phyloP scores from a whole-genome alignment of 495 filamentous ascomycete genomes.

The Xylaria nigripes region DNA sequence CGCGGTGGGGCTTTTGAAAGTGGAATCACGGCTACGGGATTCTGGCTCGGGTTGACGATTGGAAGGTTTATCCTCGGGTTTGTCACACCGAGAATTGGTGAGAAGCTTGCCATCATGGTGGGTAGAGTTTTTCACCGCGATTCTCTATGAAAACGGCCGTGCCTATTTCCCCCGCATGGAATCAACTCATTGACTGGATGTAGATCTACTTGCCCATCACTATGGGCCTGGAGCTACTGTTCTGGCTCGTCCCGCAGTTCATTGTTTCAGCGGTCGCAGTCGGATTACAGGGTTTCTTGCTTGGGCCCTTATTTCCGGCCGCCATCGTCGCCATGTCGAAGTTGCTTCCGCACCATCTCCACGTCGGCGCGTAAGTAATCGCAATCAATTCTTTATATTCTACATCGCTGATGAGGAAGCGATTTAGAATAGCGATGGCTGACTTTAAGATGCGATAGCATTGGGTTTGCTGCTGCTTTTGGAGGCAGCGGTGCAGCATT shows the following conservation, averaged over 20 bases:
- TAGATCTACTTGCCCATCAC: slow-evolving; percentile 51
- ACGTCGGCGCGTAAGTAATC: slow-evolving; percentile 51
- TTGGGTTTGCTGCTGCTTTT: slow-evolving; percentile 77
- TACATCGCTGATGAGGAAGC: too few species aligned
- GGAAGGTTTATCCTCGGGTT: slow-evolving; percentile 67
- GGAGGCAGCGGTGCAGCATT: slow-evolving; percentile 72
- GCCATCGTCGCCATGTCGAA: slow-evolving; percentile 75
- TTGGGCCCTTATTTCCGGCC: slow-evolving; percentile 76
- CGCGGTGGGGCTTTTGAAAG: slow-evolving; percentile 60
- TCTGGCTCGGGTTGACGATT: slow-evolving; percentile 75
- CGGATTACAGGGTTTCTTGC: slow-evolving; percentile 64
- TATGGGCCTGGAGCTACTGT: slow-evolving; percentile 63
- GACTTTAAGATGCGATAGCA: slow-evolving; percentile 16
- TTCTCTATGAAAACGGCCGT: background rate
- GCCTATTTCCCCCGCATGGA: slow-evolving; percentile 34
- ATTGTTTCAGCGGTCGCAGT: slow-evolving; percentile 67
- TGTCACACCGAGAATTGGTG: slow-evolving; percentile 60
- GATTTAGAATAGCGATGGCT: background rate
- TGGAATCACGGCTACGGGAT: slow-evolving; percentile 73
- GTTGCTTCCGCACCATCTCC: slow-evolving; percentile 65
- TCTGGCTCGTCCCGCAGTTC: slow-evolving; percentile 76
- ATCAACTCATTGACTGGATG: slow-evolving; percentile 29
- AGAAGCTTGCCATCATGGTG: slow-evolving; percentile 53
- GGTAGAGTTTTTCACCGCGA: background rate
- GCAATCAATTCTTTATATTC: background rate